Base-by-base conservation (phyloP, 2,329 filamentous ascomycete genomes). In the Botrytis fragariae region DNA sequence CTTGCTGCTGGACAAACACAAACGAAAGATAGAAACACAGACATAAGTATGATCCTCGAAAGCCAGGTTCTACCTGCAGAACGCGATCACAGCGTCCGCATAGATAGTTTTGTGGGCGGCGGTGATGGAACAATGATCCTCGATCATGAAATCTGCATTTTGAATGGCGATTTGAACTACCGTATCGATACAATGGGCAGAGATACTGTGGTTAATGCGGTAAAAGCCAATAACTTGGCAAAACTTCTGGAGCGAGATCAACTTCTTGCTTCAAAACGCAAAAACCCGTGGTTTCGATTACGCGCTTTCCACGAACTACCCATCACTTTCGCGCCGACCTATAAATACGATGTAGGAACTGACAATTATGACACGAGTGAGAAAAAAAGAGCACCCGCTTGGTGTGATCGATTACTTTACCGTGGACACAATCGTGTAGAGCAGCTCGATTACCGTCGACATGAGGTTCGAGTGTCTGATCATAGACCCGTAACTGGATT, bases 141-240 rank as follows among this genome's bases (percentile, higher is more conserved):
- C 73, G 96, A 99, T 80, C 96, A 99, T 80, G 96, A 99, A 83
- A 92, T 99, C n/a, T 98, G 95, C 82, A 90, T 99, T 65, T 84
- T 98, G 60, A 98, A 98, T 79, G 96, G 96, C 42, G 96, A 99
- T 81, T 87, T 99, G 68, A 99, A 99, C 83, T 99, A 99, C 82
- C 94, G 96, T 75, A 98, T 99, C 79, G 96, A 99, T 82, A 94
- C 95, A 37, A 98, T 98, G 89, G 94, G 94, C 29, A 93, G 96
- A 68, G 94, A 98, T 79, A 94, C 93, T 0, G 95, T 99, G 4
- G 92, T 98, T 72, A 91, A 91, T 74, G 94, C 94, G 1, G 89
- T 98, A 69, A 91, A 93, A 76, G 87, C 91, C 60, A 91, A 92
- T 75, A 97, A 98, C 77, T 86, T 98, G 4, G 80, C 86, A 42